These are phyloP conservation scores for Fraxinus latifolia DNA, from an alignment of 305 asterid species.

Conservation along the genomic window DNA sequence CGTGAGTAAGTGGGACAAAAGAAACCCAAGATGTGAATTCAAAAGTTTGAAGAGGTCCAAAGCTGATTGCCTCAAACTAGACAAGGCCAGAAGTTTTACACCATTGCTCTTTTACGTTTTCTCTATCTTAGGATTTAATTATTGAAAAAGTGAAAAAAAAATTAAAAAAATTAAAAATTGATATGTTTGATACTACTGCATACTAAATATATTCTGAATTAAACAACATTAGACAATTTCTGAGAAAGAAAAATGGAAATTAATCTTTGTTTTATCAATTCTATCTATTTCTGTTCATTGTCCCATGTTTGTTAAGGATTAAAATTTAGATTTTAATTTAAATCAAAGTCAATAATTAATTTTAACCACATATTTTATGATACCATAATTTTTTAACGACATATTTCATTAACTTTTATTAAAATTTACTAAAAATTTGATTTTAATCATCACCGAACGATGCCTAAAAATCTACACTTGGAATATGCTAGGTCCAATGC, in stretches of 20 bases:
- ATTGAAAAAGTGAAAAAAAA: neutral
- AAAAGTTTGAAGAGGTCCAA: neutral
- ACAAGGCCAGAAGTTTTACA: neutral
- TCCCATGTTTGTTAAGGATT: neutral
- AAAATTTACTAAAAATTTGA: too few species aligned
- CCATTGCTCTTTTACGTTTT: neutral
- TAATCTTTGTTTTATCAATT: neutral
- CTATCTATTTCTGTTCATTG: neutral
- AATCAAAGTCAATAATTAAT: too few species aligned
- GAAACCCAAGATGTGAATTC: neutral
- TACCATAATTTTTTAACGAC: too few species aligned
- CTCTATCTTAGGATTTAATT: neutral
- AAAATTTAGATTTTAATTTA: too few species aligned
- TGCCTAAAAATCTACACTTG: neutral
- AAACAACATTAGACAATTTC: neutral
- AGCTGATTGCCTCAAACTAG: neutral
- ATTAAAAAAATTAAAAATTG: too few species aligned
- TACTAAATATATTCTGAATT: neutral
- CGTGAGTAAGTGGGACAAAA: neutral
- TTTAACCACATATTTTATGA: too few species aligned
- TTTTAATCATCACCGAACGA: too few species aligned
- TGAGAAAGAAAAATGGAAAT: neutral
- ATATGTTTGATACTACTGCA: neutral
- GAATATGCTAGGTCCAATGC: neutral
- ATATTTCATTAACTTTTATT: too few species aligned